Conservation (phyloP, 805 yeast species). For the Wickerhamomyces ciferrii region DNA sequence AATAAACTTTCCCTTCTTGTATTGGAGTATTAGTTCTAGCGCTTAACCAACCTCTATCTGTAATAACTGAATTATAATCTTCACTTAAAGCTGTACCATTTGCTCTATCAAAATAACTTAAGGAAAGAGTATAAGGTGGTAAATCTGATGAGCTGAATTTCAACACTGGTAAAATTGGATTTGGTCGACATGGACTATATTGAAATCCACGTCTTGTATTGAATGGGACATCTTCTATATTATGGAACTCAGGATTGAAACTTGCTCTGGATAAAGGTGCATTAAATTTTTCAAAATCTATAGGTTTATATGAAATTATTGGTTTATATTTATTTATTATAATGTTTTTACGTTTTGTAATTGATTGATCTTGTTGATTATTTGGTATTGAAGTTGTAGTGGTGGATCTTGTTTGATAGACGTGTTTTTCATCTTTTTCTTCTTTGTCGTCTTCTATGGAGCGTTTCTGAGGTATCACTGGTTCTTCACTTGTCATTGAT, state of each 20-base stretch:
- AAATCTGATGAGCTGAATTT: slow-evolving; percentile 70
- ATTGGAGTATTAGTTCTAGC: slow-evolving; percentile 70
- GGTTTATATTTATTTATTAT: slow-evolving; percentile 19
- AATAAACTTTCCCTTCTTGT: slow-evolving; percentile 73
- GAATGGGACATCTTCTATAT: slow-evolving; percentile 73
- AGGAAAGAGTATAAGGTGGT: slow-evolving; percentile 55
- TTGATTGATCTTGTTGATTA: neutral
- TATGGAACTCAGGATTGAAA: slow-evolving; percentile 25
- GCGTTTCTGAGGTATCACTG: neutral
- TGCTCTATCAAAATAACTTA: slow-evolving; percentile 67
- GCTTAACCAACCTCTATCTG: slow-evolving; percentile 75
- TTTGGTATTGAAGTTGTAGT: neutral
- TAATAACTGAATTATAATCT: slow-evolving; percentile 41
- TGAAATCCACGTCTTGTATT: slow-evolving; percentile 72
- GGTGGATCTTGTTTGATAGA: slow-evolving; percentile 1
- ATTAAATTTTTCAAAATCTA: slow-evolving; percentile 14
- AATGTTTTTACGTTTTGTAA: neutral
- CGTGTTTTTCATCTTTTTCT: neutral
- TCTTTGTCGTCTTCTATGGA: neutral
- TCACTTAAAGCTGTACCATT: slow-evolving; percentile 43
- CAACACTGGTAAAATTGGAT: slow-evolving; percentile 48
- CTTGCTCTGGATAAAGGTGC: slow-evolving; percentile 3
- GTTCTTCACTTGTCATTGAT: neutral
- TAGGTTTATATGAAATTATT: slow-evolving; percentile 15
- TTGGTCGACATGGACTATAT: slow-evolving; percentile 74